Conservation (phyloP, 768 basidiomycete species). For the Krasilnikovozyma curviuscula region DNA sequence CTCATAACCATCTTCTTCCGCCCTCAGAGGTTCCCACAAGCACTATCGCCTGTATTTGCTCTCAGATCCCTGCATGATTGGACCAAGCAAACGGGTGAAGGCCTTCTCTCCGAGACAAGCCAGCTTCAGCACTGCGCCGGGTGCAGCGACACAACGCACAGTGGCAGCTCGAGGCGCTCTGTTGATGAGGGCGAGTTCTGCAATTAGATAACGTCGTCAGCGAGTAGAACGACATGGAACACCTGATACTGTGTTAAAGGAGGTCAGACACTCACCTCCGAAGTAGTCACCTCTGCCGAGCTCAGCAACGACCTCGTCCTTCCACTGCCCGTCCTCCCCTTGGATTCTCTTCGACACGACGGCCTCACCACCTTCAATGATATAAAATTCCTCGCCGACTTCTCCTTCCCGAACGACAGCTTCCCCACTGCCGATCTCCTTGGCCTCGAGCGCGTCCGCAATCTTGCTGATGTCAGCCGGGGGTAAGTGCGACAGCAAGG, state of each 20-base stretch:
- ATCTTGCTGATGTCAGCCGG: constrained; percentile 84
- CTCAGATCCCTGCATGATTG: constrained; percentile 75
- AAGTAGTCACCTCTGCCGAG: constrained; percentile 90
- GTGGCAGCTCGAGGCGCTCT: constrained; percentile 88
- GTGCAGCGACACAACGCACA: constrained; percentile 50
- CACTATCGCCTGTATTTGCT: too few relatives aligned
- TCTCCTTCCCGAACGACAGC: constrained; percentile 83
- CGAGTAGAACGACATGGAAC: not conserved
- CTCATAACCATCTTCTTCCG: too few relatives aligned
- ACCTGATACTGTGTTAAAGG: not conserved
- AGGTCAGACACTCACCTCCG: constrained; percentile 46
- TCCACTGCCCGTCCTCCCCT: constrained; percentile 39
- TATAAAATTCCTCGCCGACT: constrained; percentile 91
- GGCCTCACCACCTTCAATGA: constrained; percentile 86
- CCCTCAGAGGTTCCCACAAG: too few relatives aligned
- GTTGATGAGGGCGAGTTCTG: constrained; percentile 78
- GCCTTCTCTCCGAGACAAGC: constrained; percentile 82
- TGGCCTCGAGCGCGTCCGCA: constrained; percentile 83
- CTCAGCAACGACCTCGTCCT: constrained; percentile 51
- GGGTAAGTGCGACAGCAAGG: constrained; percentile 65
- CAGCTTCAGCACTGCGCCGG: constrained; percentile 51
- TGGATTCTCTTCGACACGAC: constrained; percentile 57
- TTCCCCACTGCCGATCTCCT: constrained; percentile 60
- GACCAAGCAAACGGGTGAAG: constrained; percentile 83
- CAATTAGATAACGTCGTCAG: too few relatives aligned